phyloP scores from a whole-genome alignment of 2,329 filamentous ascomycete genomes.

The Aspergillus arachidicola region DNA sequence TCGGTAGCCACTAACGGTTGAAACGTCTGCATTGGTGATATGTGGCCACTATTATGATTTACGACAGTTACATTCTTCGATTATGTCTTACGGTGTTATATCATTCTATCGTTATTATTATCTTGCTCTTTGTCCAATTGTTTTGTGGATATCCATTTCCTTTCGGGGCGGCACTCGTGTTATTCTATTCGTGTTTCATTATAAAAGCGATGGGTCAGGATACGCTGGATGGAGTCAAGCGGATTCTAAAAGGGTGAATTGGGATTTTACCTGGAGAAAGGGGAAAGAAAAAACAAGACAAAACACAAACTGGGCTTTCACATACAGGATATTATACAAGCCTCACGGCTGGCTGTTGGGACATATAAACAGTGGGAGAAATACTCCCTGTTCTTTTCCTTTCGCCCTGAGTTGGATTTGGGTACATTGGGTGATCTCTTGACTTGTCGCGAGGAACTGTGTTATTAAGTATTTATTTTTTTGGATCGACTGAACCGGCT shows the following conservation, averaged over 20 bases:
- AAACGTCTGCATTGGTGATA: conserved; percentile 10
- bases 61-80: conserved; percentile 14
- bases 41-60: conserved; percentile 20
- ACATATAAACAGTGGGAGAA: not conserved
- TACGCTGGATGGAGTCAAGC: conserved; percentile 9
- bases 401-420: conserved; percentile 3
- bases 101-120: conserved; percentile 1
- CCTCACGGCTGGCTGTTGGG: conserved; percentile 3
- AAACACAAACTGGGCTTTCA: not conserved
- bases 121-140: not conserved
- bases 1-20: conserved; percentile 40
- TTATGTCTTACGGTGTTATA: conserved; percentile 6
- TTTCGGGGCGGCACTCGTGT: conserved; percentile 14
- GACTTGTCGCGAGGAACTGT: conserved; percentile 7
- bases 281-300: not conserved
- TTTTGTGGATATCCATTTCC: conserved; percentile 7
- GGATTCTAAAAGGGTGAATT: conserved; percentile 1
- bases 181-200: conserved; percentile 2
- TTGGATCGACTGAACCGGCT: not conserved
- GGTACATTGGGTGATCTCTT: conserved; percentile 1
- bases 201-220: conserved; percentile 11
- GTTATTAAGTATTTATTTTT: conserved; percentile 4
- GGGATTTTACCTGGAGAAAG: not conserved
- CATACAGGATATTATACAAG: conserved; percentile 10
- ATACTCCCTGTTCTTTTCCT: not conserved